Percentiles rank a stretch among this genome's conserved stretches.
Conservation (phyloP, 805 yeast species). For the Schizosaccharomyces cryophilus region DNA sequence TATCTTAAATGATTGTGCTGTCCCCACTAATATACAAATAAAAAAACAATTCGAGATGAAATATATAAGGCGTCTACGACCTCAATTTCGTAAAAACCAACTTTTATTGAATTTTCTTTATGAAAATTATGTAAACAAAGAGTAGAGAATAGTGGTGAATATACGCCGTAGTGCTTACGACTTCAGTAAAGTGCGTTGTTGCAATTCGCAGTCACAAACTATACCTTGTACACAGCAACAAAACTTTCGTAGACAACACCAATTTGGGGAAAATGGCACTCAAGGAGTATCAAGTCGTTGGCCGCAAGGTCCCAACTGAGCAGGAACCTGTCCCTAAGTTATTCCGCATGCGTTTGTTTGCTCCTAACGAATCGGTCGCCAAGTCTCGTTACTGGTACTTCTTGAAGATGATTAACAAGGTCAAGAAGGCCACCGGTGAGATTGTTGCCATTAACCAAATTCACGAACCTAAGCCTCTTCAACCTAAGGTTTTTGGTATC, state of each 20-base stretch:
- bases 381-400: slow-evolving; percentile 99
- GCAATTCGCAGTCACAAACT: background rate
- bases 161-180: background rate
- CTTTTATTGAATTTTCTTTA: too few species aligned
- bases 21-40: too few species aligned
- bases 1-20: too few species aligned
- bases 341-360: slow-evolving; percentile 99
- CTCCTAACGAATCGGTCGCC: slow-evolving; percentile 96
- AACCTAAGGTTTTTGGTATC: slow-evolving; percentile 98
- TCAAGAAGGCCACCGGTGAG: slow-evolving; percentile 99
- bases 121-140: background rate
- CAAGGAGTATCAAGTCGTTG: slow-evolving; percentile 98
- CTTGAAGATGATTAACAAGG: slow-evolving; percentile 97
- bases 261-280: slow-evolving; percentile 12
- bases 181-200: background rate
- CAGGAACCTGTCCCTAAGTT: slow-evolving; percentile 98
- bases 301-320: slow-evolving; percentile 99
- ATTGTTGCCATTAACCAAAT: slow-evolving; percentile 78
- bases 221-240: background rate
- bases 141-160: background rate
- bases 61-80: too few species aligned
- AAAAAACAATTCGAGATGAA: too few species aligned
- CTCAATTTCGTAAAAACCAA: too few species aligned
- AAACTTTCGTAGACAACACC: background rate
- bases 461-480: slow-evolving; percentile 89